Base-by-base conservation (phyloP, 306 rosid species). In the Astragalus glycyphyllos region DNA sequence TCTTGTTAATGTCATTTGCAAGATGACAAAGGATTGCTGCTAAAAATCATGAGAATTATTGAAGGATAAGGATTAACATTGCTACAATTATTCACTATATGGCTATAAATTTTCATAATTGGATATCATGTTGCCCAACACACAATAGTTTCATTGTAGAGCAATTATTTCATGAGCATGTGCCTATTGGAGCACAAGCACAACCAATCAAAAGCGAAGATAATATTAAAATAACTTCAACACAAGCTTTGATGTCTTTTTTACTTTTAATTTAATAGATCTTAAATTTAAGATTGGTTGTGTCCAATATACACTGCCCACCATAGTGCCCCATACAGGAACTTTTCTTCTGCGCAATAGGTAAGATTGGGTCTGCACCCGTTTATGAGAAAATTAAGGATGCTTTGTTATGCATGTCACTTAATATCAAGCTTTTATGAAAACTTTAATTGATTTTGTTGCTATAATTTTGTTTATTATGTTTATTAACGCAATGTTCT, bases 401-500 rank as follows among this genome's bases (percentile, higher is more conserved):
- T 26, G 31, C 1, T 26, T 26, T 26, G 31, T 26, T 26, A 26
- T 26, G 31, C 31, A 26, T 2, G 31, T 26, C 31, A 26, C 31
- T 26, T 26, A 26, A 26, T 26, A 26, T 26, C 31, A 23, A 23
- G 31, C 31, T 4, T 26, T 26, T 4, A 5, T 62, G 11, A 38
- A 50, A 54, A 51, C 47, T 3, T 32, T 17, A 76, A 62, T 48
- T 76, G 70, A 56, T 62, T 42, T 12, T 48, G 44, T 71, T 72
- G 45, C 11, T 50, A 4, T 32, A 51, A 37, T 46, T 34, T 47
- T 75, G 71, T 65, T 80, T 69, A 65, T 77, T 69, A 70, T 45
- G 75, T 71, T 76, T 76, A 51, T 50, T 72, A 55, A 72, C 47
- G 45, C 68, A 14, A 65, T 56, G 14, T 68, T 41, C 53, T 70